Conservation (phyloP, 164 flowering plant species). For the Brasenia schreberi region DNA sequence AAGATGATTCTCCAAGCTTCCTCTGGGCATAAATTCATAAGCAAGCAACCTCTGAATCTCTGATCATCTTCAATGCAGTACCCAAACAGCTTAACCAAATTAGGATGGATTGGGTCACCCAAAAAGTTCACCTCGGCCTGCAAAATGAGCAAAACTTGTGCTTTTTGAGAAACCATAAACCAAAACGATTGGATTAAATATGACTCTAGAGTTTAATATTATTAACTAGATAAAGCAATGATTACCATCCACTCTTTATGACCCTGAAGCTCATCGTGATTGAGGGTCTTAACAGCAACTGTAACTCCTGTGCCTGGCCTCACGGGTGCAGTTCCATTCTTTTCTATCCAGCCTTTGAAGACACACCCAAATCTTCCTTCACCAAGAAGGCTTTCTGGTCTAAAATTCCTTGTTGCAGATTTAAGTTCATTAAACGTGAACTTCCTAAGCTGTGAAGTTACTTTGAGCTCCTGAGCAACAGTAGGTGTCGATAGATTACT, state of each 20-base stretch:
- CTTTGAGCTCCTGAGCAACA: conserved; percentile 69
- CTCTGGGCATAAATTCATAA: conserved; percentile 90
- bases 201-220: neutral
- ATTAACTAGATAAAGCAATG: conserved; percentile 2
- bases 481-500: conserved; percentile 66
- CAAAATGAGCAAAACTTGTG: conserved; percentile 6
- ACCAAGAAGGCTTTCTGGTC: conserved; percentile 92
- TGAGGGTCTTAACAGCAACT: conserved; percentile 92
- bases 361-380: conserved; percentile 98
- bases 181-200: neutral
- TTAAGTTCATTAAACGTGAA: conserved; percentile 80
- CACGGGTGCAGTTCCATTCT: conserved; percentile 90
- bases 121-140: conserved; percentile 94
- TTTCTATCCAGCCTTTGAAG: conserved; percentile 96
- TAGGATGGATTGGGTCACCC: conserved; percentile 75
- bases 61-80: conserved; percentile 94
- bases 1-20: conserved; percentile 89
- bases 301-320: conserved; percentile 96
- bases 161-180: neutral
- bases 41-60: conserved; percentile 75
- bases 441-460: conserved; percentile 66
- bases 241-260: conserved; percentile 96
- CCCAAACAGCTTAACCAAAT: conserved; percentile 77
- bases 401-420: conserved; percentile 78
- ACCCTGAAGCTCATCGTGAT: conserved; percentile 96